Evolutionary conservation across 139 green algal species (phyloP), one percentile per base, ranked within the genome.

Genomic region (Chlorella ohadii): DNA sequence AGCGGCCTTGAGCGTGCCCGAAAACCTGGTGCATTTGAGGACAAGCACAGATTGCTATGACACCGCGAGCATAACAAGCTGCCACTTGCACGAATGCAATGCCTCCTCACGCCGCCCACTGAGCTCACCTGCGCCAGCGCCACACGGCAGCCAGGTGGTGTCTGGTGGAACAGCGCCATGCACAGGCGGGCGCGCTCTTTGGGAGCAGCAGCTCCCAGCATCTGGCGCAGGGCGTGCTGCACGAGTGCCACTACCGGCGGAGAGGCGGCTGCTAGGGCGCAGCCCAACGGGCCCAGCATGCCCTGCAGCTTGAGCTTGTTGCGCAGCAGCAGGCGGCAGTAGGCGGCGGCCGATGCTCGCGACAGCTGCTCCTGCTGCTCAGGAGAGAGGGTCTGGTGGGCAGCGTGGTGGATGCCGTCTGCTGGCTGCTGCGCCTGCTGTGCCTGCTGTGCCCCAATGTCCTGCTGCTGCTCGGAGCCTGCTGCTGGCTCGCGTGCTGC

Each of bases 281-380:
- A 31, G 17, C 80, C 80, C 39, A 79, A 25, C 4, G 70, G 61
- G 3, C 28, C 66, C 23, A 85, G 80, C 80, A 85, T 77, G 27
- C 70, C 70, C 70, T 85, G 68, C 56, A 85, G 68, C 56, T 72
- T 72, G 3, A 85, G 68, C 80, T 85, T 85, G 68, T 85, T 79
- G 31, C 38, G 34, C 16, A 79, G 68, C 68, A 85, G 68, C 36
- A 85, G 70, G 34, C 80, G 55, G 68, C 34, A 71, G 56, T 79
- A 85, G 12, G 80, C 56, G 36, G 66, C 36, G 15, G 80, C 80
- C 16, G 80, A 68, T 15, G 0, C 11, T 0, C 16, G 55, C 17
- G 28, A 39, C 70, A 79, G 68, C 34, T 34, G 51, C 51, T 67
- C 51, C 1, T 25, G 55, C 51, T 55, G 74, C 74, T 39, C 23